These are phyloP conservation scores for Paracoccidioides lutzii DNA, from an alignment of 2,329 filamentous ascomycete genomes.

Conservation along the genomic window DNA sequence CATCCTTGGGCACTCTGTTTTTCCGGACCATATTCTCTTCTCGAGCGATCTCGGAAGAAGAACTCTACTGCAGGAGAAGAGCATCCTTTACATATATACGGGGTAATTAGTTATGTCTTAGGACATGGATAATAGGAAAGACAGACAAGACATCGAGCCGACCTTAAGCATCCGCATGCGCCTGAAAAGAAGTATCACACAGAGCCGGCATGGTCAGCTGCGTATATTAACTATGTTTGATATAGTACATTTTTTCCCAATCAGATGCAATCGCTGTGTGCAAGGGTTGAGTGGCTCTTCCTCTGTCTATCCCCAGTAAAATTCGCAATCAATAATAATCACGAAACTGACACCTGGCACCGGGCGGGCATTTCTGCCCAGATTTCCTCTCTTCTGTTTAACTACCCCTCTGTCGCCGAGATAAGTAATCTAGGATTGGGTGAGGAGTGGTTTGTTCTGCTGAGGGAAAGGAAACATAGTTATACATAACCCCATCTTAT, in stretches of 20 bases:
- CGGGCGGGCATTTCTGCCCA: neutral
- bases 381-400: no score
- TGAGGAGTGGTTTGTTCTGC: no score
- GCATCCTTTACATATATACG: no score
- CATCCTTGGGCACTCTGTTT: neutral
- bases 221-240: neutral
- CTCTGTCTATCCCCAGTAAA: neutral
- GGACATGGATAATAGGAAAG: no score
- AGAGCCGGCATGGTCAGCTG: neutral
- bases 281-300: neutral
- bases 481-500: neutral
- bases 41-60: no score
- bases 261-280: constrained; percentile 2
- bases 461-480: no score
- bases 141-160: no score
- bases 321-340: neutral
- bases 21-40: no score
- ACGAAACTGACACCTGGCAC: neutral
- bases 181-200: neutral
- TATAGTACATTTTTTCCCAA: neutral
- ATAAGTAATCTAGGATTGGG: no score
- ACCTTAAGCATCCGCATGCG: neutral
- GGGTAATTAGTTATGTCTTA: no score
- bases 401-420: no score
- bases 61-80: no score